phyloP scores from a whole-genome alignment of 371 early-diverging fungal genomes.

The Actinomortierella ambigua region DNA sequence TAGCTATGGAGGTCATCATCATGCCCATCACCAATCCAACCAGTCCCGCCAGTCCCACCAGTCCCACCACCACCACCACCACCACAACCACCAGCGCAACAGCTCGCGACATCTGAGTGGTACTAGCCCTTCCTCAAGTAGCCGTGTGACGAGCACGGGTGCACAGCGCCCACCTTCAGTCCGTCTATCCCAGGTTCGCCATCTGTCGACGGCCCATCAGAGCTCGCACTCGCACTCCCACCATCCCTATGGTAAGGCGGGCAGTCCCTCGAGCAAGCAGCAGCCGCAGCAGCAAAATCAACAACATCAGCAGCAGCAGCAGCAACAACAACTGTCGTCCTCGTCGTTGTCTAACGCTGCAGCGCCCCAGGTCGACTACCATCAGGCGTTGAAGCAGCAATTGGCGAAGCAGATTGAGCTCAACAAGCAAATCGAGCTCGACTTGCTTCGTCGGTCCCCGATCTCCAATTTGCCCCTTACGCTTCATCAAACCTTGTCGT shows the following conservation, averaged over 20 bases:
- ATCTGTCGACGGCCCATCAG: slow-evolving; percentile 39
- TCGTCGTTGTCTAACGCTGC: too few relatives aligned
- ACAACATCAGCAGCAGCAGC: too few relatives aligned
- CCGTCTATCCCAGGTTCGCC: slow-evolving; percentile 40
- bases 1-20: slow-evolving; percentile 5
- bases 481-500: slow-evolving; percentile 31
- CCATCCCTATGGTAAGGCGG: slow-evolving; percentile 42
- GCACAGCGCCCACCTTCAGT: slow-evolving; percentile 34
- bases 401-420: slow-evolving; percentile 36
- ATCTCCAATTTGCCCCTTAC: slow-evolving; percentile 41
- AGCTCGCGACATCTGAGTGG: too few relatives aligned
- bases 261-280: slow-evolving; percentile 32
- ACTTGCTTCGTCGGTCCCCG: slow-evolving; percentile 40
- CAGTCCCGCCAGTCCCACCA: too few relatives aligned
- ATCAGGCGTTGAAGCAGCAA: slow-evolving; percentile 42
- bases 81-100: too few relatives aligned
- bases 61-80: too few relatives aligned
- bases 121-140: too few relatives aligned
- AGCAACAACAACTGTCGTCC: too few relatives aligned
- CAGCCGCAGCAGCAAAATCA: too few relatives aligned
- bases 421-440: slow-evolving; percentile 42
- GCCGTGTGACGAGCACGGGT: too few relatives aligned
- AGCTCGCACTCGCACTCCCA: slow-evolving; percentile 43
- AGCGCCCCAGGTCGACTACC: slow-evolving; percentile 31
- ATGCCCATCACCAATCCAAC: slow-evolving; percentile 9